These are phyloP conservation scores for Cornus suecica DNA, from an alignment of 148 eudicot genomes.

Conservation along the genomic window DNA sequence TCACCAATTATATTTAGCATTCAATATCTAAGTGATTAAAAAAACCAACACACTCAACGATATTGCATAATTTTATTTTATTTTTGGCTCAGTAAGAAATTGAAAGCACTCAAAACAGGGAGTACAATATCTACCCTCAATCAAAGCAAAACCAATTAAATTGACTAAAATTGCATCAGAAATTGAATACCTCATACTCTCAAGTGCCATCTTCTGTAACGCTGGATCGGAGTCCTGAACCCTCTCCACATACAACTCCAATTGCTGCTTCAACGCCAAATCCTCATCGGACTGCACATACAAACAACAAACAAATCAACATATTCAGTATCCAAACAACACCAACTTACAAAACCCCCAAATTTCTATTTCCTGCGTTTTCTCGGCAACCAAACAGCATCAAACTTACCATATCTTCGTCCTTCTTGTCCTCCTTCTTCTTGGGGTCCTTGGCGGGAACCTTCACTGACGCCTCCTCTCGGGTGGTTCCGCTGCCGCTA, in stretches of 20 bases:
- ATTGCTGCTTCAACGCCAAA: slow-evolving; percentile 84
- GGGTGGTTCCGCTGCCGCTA: slow-evolving; percentile 27
- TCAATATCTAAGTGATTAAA: background rate
- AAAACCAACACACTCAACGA: background rate
- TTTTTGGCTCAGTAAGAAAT: too few species aligned
- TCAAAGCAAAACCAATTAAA: background rate
- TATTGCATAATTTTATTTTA: too few species aligned
- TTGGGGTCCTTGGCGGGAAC: slow-evolving; percentile 45
- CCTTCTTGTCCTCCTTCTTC: slow-evolving; percentile 76
- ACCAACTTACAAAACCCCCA: background rate
- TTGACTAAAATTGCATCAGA: background rate
- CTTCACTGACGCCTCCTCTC: slow-evolving; percentile 31
- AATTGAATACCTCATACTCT: slow-evolving; percentile 71
- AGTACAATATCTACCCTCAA: background rate
- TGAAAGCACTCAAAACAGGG: background rate
- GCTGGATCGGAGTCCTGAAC: slow-evolving; percentile 77
- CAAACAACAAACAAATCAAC: too few species aligned
- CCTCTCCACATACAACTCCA: slow-evolving; percentile 84
- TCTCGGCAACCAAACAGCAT: background rate
- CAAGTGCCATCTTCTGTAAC: slow-evolving; percentile 76
- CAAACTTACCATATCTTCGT: slow-evolving; percentile 56
- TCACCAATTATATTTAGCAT: too few species aligned
- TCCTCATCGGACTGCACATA: slow-evolving; percentile 64
- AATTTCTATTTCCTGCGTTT: too few species aligned
- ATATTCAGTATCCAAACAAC: too few species aligned